Evolutionary conservation across 2,329 filamentous ascomycete genomes (phyloP).

Genomic region (Sporothrix mexicana): DNA sequence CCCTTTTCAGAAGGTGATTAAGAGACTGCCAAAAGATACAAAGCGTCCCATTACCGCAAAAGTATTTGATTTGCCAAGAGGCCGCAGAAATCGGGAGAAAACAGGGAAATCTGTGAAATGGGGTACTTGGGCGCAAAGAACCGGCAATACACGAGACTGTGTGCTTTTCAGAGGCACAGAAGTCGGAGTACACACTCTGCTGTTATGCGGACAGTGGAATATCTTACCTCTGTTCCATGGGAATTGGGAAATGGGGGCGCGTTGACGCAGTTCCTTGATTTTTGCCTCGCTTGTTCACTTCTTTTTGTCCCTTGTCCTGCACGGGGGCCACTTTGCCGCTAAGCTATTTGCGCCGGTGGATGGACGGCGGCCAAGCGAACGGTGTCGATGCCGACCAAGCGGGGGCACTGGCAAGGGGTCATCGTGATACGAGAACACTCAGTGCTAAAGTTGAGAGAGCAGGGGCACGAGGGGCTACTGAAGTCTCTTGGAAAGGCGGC

Average conservation of each 20-base stretch:
- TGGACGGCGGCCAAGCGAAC: conserved; percentile 8
- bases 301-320: not conserved
- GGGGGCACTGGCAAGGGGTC: not conserved
- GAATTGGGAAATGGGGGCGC: not conserved
- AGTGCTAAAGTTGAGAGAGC: too few species aligned
- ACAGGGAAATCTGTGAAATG: conserved; percentile 17
- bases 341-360: not conserved
- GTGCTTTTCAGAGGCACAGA: not conserved
- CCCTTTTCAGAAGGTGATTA: conserved; percentile 9
- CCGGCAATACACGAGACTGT: not conserved
- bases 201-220: not conserved
- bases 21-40: conserved; percentile 4
- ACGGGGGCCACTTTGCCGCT: not conserved
- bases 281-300: conserved; percentile 10
- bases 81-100: conserved; percentile 13
- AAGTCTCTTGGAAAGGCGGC: too few species aligned
- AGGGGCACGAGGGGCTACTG: too few species aligned
- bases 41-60: not conserved
- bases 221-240: not conserved
- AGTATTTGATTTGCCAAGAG: not conserved
- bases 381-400: not conserved
- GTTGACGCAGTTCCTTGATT: conserved; percentile 11
- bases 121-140: conserved; percentile 6
- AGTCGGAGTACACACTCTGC: not conserved
- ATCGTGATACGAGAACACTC: too few species aligned